A percentile compares a stretch with the other conserved stretches of the same genome.
Conservation (phyloP, 805 yeast genomes). For the Vanderwaltozyma yarrowii region DNA sequence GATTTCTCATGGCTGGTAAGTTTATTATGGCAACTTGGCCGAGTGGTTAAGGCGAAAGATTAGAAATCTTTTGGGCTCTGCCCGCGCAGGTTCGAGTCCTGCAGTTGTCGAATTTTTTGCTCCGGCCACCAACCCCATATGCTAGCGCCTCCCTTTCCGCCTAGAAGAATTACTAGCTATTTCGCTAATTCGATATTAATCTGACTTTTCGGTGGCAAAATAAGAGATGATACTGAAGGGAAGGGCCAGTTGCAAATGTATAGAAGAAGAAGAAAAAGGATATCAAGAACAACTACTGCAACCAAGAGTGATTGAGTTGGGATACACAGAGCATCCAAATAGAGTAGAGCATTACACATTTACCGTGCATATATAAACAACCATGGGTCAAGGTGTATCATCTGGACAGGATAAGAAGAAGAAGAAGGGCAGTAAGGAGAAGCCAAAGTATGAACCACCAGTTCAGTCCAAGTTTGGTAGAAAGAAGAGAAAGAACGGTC, state of each 20-base stretch:
- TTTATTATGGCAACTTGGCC: constrained; percentile 37
- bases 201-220: no score
- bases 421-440: constrained; percentile 64
- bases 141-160: constrained; percentile 13
- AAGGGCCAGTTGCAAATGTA: no score
- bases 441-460: constrained; percentile 98
- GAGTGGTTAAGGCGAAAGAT: constrained; percentile 56
- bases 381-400: constrained; percentile 31
- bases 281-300: no score
- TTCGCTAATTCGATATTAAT: no score
- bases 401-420: constrained; percentile 30
- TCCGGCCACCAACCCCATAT: no score
- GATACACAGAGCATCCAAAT: no score
- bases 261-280: no score
- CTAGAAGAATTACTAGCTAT: no score
- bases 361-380: neutral
- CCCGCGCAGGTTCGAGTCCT: constrained; percentile 57
- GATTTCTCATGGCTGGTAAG: no score
- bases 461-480: constrained; percentile 90
- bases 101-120: constrained; percentile 42
- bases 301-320: no score
- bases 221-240: no score
- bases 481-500: constrained; percentile 84
- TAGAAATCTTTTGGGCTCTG: constrained; percentile 43
- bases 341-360: neutral